phyloP scores from a whole-genome alignment of 2,329 filamentous ascomycete genomes.

The Sclerotiophoma versabilis region DNA sequence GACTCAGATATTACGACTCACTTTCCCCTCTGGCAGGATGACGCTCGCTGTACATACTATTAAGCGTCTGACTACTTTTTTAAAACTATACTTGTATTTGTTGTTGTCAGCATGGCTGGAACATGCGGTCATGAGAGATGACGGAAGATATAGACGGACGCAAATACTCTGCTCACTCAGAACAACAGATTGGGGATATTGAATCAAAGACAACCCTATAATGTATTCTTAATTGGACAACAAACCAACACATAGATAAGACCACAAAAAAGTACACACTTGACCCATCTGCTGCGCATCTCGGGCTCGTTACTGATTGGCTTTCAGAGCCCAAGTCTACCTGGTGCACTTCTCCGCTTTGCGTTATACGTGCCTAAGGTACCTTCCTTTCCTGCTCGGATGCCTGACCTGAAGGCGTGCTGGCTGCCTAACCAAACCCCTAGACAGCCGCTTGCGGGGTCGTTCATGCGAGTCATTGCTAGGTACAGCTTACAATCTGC shows the following conservation, averaged over 20 bases:
- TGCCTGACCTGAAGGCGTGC: too few relatives aligned
- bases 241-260: background rate
- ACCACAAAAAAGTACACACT: background rate
- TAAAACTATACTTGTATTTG: slow-evolving; percentile 16
- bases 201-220: background rate
- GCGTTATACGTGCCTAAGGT: slow-evolving; percentile 4
- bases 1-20: slow-evolving; percentile 18
- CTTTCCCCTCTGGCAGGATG: slow-evolving; percentile 34
- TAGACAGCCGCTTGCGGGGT: background rate
- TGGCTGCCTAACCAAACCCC: slow-evolving; percentile 5
- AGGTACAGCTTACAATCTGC: background rate
- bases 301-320: slow-evolving; percentile 4
- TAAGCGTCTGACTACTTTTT: slow-evolving; percentile 30
- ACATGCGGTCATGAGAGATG: slow-evolving; percentile 25
- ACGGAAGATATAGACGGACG: slow-evolving; percentile 10
- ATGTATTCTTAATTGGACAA: slow-evolving; percentile 16
- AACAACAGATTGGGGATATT: slow-evolving; percentile 1
- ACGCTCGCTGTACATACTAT: slow-evolving; percentile 40
- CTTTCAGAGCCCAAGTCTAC: slow-evolving; percentile 17
- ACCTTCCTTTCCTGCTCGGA: background rate
- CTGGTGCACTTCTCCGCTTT: background rate
- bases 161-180: slow-evolving; percentile 26
- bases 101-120: slow-evolving; percentile 27
- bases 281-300: background rate
- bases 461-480: slow-evolving; percentile 2